These are phyloP conservation scores for Nigrospora sphaerica DNA, from an alignment of 2,329 filamentous ascomycete genomes.

Conservation along the genomic window DNA sequence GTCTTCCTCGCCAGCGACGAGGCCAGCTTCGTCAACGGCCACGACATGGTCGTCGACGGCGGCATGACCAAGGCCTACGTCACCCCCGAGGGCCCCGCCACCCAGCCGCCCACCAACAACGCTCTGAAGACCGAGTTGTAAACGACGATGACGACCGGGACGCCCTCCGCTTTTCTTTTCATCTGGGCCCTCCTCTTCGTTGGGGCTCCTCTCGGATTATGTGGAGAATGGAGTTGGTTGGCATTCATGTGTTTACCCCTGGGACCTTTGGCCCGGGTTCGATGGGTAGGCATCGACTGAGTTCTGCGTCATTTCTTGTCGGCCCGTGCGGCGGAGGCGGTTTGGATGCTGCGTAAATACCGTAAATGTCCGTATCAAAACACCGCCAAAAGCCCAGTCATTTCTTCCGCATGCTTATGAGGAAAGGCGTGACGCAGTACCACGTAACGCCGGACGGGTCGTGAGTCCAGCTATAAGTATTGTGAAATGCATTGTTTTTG, in stretches of 20 bases:
- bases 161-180: background rate
- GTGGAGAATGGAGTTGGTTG: background rate
- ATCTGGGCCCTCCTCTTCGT: background rate
- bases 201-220: background rate
- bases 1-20: constrained; percentile 84
- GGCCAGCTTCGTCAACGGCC: constrained; percentile 82
- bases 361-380: no score
- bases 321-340: no score
- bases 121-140: constrained; percentile 42
- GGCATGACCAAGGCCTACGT: constrained; percentile 93
- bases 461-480: no score
- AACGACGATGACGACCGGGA: background rate
- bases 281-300: no score
- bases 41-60: constrained; percentile 91
- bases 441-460: no score
- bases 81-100: constrained; percentile 53
- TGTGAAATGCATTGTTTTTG: no score
- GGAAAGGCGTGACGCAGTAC: no score
- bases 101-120: constrained; percentile 51
- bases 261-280: background rate
- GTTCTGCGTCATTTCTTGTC: no score
- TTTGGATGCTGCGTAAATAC: no score
- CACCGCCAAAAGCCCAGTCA: no score
- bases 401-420: no score
- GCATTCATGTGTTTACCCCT: background rate